phyloP scores from a whole-genome alignment of 768 basidiomycete species.

The Pleurotus ostreatus region DNA sequence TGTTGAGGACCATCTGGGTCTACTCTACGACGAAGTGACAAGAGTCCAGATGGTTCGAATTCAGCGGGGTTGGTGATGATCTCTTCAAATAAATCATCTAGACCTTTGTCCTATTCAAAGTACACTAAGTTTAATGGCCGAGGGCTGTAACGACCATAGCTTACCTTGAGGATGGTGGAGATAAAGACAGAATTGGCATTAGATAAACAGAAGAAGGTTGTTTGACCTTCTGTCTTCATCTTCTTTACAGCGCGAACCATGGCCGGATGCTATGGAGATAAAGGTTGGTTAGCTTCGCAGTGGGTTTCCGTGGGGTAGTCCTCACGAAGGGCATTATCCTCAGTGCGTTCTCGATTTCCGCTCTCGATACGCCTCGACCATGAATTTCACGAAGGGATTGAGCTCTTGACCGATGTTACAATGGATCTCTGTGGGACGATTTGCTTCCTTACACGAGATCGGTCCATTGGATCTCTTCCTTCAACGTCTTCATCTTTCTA shows the following conservation, averaged over 20 bases:
- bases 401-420: constrained; percentile 39
- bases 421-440: neutral
- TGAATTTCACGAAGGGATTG: constrained; percentile 69
- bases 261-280: constrained; percentile 76
- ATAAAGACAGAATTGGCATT: constrained; percentile 95
- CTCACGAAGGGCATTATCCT: constrained; percentile 84
- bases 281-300: too few species aligned
- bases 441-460: constrained; percentile 76
- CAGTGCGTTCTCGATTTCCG: constrained; percentile 77
- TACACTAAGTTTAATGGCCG: neutral
- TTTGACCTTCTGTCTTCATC: constrained; percentile 60
- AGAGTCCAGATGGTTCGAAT: constrained; percentile 67
- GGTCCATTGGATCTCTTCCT: constrained; percentile 77
- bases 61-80: constrained; percentile 91
- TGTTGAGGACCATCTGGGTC: constrained; percentile 80
- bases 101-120: constrained; percentile 59
- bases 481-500: constrained; percentile 68
- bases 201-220: constrained; percentile 87
- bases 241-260: constrained; percentile 87
- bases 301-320: neutral
- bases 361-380: constrained; percentile 59
- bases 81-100: constrained; percentile 70
- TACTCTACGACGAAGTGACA: constrained; percentile 73
- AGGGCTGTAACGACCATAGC: neutral
- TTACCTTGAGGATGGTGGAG: constrained; percentile 79